Percentiles rank a stretch among this genome's conserved stretches.
Conservation (phyloP, 2,329 filamentous ascomycete genomes). For the Claviceps africana region DNA sequence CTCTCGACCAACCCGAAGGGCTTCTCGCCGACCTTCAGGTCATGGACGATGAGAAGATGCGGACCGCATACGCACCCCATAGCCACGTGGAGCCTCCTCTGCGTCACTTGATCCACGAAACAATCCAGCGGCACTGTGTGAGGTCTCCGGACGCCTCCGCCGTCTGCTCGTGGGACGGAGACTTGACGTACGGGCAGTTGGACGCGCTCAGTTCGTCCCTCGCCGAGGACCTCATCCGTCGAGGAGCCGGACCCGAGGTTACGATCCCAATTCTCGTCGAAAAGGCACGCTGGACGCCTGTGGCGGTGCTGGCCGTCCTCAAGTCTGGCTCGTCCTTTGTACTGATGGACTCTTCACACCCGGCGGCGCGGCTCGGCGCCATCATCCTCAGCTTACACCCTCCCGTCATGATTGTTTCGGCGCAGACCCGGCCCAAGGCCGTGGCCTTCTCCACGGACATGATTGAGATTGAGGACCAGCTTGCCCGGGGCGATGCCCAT, state of each 20-base stretch:
- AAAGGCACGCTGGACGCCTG: constrained; percentile 11
- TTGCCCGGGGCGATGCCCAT: no score
- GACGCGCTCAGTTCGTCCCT: background rate
- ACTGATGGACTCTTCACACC: background rate
- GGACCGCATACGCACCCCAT: background rate
- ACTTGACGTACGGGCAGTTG: background rate
- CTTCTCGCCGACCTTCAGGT: background rate
- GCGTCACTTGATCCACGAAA: background rate
- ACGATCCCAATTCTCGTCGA: constrained; percentile 9
- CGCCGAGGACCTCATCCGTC: background rate
- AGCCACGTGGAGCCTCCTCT: background rate
- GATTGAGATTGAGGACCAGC: background rate
- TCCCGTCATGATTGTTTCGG: background rate
- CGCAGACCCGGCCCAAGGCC: background rate
- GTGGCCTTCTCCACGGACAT: background rate
- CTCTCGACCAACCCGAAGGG: background rate
- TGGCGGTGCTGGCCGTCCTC: constrained; percentile 14
- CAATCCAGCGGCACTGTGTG: background rate
- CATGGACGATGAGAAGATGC: background rate
- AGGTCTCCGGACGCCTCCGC: background rate
- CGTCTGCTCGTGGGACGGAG: background rate
- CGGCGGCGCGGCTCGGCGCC: background rate
- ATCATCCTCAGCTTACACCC: background rate
- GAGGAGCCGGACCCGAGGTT: background rate
- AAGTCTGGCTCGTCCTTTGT: constrained; percentile 12